These are phyloP conservation scores for Ceratobasidium theobromae DNA, from an alignment of 1,284 basidiomycete species.

Conservation along the genomic window DNA sequence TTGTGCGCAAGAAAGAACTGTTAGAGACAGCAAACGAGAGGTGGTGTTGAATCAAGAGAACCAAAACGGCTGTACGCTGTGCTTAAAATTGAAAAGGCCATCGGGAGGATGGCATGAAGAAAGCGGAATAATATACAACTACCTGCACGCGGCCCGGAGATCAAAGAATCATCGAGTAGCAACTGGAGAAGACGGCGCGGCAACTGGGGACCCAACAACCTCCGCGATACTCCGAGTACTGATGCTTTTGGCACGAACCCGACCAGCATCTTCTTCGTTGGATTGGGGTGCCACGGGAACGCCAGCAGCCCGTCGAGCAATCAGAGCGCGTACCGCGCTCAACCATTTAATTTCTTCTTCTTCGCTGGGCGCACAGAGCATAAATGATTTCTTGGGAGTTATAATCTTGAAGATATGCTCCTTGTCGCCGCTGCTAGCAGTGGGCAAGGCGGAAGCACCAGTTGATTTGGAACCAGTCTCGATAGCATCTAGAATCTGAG, in stretches of 20 bases:
- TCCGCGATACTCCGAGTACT: constrained; percentile 18
- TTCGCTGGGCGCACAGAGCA: constrained; percentile 93
- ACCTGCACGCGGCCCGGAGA: neutral
- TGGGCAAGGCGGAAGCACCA: constrained; percentile 32
- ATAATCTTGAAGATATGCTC: constrained; percentile 91
- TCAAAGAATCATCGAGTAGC: constrained; percentile 2
- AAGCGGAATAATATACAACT: constrained; percentile 24
- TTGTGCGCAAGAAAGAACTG: neutral
- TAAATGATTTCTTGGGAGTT: constrained; percentile 85
- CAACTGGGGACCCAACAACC: constrained; percentile 9
- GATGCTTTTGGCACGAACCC: constrained; percentile 18
- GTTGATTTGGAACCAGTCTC: constrained; percentile 50
- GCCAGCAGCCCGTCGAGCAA: constrained; percentile 57
- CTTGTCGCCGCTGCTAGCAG: constrained; percentile 16
- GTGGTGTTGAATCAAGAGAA: neutral
- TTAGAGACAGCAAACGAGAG: constrained; percentile 4
- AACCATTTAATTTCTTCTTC: constrained; percentile 99
- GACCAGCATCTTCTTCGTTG: neutral
- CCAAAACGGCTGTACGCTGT: neutral
- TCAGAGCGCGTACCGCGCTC: constrained; percentile 87
- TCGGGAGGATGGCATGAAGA: neutral
- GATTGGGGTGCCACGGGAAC: neutral
- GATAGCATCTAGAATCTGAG: constrained; percentile 88
- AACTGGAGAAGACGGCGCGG: constrained; percentile 4
- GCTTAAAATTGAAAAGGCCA: neutral